phyloP scores from a whole-genome alignment of 495 filamentous ascomycete species.

The Penicillium bovifimosum region DNA sequence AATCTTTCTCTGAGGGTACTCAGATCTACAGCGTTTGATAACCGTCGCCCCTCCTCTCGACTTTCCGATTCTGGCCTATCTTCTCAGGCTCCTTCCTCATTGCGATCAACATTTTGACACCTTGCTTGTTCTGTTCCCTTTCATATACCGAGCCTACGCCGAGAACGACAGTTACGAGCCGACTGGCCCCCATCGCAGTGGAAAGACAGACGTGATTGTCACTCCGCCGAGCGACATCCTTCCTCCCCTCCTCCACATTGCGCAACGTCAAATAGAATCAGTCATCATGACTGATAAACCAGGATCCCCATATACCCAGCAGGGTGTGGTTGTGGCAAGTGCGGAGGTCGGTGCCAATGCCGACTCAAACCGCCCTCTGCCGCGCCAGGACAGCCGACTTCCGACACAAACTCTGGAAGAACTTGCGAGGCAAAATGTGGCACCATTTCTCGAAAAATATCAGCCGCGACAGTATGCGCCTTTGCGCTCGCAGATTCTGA shows the following conservation, averaged over 20 bases:
- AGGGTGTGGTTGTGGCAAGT: background rate
- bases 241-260: background rate
- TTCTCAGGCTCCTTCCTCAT: background rate
- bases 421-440: slow-evolving; percentile 53
- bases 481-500: slow-evolving; percentile 37
- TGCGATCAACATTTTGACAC: background rate
- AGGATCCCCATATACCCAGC: background rate
- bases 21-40: background rate
- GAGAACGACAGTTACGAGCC: background rate
- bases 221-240: background rate
- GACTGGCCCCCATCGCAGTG: background rate
- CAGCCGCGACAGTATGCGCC: slow-evolving; percentile 80
- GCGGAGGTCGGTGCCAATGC: slow-evolving; percentile 10
- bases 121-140: background rate
- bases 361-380: slow-evolving; percentile 21
- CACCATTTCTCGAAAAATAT: slow-evolving; percentile 79
- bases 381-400: slow-evolving; percentile 15
- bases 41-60: background rate
- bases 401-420: slow-evolving; percentile 35
- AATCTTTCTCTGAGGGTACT: slow-evolving; percentile 1
- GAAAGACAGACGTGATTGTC: background rate
- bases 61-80: background rate
- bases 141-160: background rate
- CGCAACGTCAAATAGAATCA: background rate
- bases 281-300: background rate